A percentile compares a stretch with the other conserved stretches of the same genome.
Evolutionary conservation across 352 stramenopile species (phyloP).

Genomic region (Pythium aphanidermatum): DNA sequence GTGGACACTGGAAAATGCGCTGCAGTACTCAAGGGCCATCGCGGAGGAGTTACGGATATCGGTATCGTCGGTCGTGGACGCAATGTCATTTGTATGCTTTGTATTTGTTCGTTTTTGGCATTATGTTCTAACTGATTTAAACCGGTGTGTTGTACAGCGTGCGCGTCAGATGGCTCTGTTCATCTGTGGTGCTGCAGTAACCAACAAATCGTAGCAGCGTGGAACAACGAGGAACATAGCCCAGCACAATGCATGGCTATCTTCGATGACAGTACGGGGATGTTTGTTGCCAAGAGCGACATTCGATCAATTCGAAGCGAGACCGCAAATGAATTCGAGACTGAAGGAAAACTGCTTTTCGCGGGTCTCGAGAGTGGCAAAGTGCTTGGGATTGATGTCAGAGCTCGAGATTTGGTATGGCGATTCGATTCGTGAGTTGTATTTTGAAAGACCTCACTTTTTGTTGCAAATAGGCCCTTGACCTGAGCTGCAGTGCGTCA

Average conservation of each 20-base stretch:
- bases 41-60: constrained; percentile 45
- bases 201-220: constrained; percentile 49
- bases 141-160: constrained; percentile 37
- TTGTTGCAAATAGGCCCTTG: constrained; percentile 5
- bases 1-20: constrained; percentile 36
- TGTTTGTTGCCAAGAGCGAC: neutral
- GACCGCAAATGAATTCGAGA: constrained; percentile 37
- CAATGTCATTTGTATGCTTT: constrained; percentile 65
- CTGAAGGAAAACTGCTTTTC: constrained; percentile 56
- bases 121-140: neutral
- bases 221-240: constrained; percentile 51
- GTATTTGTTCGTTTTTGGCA: constrained; percentile 3
- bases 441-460: too few relatives aligned
- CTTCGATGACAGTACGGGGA: constrained; percentile 22
- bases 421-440: neutral
- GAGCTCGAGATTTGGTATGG: constrained; percentile 32
- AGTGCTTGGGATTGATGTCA: constrained; percentile 54
- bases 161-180: constrained; percentile 50
- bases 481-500: constrained; percentile 1
- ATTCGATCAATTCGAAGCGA: constrained; percentile 10
- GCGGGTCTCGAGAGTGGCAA: constrained; percentile 57
- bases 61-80: constrained; percentile 56
- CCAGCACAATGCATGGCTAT: constrained; percentile 45
- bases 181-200: constrained; percentile 61
- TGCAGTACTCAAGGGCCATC: constrained; percentile 52